Evolutionary conservation across 2,329 filamentous ascomycete species (phyloP).

Genomic region (Fusarium keratoplasticum): DNA sequence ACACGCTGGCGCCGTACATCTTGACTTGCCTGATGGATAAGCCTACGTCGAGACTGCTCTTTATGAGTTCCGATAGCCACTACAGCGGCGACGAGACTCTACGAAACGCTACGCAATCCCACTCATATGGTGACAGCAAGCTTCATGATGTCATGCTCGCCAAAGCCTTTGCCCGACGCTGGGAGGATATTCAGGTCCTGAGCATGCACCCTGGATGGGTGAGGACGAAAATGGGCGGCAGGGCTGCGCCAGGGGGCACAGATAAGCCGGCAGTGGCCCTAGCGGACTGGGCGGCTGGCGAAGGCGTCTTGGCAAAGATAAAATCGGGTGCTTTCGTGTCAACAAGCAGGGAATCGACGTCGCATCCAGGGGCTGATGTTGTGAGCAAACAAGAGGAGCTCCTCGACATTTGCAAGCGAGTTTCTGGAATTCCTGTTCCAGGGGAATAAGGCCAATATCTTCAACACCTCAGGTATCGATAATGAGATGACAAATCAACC

Average conservation of each 20-base stretch:
- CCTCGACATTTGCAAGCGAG: conserved; percentile 11
- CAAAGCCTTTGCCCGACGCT: conserved; percentile 31
- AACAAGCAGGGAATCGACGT: conserved; percentile 8
- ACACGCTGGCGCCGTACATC: conserved; percentile 33
- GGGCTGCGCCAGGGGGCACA: conserved; percentile 13
- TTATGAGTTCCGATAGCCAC: conserved; percentile 37
- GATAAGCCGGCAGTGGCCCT: conserved; percentile 21
- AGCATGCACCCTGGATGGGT: conserved; percentile 40
- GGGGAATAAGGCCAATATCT: not conserved
- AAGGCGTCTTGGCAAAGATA: conserved; percentile 15
- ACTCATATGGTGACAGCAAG: conserved; percentile 35
- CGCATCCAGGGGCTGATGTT: conserved; percentile 27
- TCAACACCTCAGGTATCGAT: not conserved
- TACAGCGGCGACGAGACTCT: conserved; percentile 30
- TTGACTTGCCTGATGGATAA: conserved; percentile 33
- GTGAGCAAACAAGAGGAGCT: conserved; percentile 32
- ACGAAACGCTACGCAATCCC: conserved; percentile 21
- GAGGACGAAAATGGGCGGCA: conserved; percentile 35
- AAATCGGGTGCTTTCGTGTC: conserved; percentile 27
- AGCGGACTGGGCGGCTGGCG: conserved; percentile 25
- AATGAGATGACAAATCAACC: not conserved
- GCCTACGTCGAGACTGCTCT: conserved; percentile 13
- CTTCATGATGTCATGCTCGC: conserved; percentile 37
- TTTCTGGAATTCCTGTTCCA: conserved; percentile 14
- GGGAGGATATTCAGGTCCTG: conserved; percentile 26